Evolutionary conservation across 768 basidiomycete species (phyloP), one percentile per base, ranked within the genome.

Genomic region (Rhodotorula kratochvilovae): DNA sequence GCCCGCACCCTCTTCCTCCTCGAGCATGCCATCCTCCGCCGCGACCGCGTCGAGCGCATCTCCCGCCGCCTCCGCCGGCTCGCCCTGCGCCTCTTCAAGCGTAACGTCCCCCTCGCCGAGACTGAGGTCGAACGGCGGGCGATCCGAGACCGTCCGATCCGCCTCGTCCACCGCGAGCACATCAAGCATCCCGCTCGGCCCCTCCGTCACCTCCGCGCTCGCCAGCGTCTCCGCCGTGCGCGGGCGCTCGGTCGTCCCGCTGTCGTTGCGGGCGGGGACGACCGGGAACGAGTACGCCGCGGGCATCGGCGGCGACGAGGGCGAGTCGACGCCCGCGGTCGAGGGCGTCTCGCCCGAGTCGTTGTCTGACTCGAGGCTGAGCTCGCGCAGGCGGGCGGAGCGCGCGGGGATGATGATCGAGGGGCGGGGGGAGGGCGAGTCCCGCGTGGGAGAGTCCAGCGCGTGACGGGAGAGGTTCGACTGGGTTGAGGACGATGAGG

Each of bases 101-200:
- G 43, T 35, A 13, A 5, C 53, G 42, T 43, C 60, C 35, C n/a
- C 60, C 10, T 42, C 50, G 23, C 62, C 57, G 25, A 54, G 11
- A 17, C 68, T 64, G 33, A 70, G 58, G 36, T 70, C 63, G 29
- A 70, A 70, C 25, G 62, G 63, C 31, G 58, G 63, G 36, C 63
- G 43, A 10, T 64, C 68, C 58, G 63, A 35, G 29, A 35, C 21
- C 27, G 51, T 42, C 53, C 5, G 5, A 12, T 63, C 57, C 42
- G 43, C 53, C 33, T 61, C 59, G 7, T 31, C 57, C 35, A 36
- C 16, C n/a, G 4, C 10, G 15, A n/a, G 15, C 27, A 39, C 39
- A 39, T 31, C 48, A 10, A 23, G 6, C 27, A 33, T 0, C 57
- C 13, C 57, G n/a, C 57, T 58, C 56, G 11, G 1, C 36, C 31